A percentile compares a stretch with the other conserved stretches of the same genome.
These are phyloP conservation scores for Firmiana major DNA, from an alignment of 345 rosid genomes.

Conservation along the genomic window DNA sequence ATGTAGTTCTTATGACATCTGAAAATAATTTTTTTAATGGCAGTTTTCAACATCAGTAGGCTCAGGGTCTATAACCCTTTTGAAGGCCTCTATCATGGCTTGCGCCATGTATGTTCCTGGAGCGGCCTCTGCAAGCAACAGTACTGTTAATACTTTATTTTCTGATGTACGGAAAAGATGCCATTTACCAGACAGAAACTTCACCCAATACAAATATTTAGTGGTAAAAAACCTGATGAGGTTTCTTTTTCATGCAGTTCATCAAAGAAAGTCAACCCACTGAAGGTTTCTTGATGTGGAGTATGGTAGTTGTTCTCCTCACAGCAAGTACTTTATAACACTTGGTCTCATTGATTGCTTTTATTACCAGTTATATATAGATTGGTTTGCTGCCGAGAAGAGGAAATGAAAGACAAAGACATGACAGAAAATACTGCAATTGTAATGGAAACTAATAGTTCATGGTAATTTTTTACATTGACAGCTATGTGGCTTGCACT, in stretches of 20 bases:
- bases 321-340: conserved; percentile 20
- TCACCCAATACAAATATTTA: not conserved
- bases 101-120: conserved; percentile 28
- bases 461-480: not conserved
- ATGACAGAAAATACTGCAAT: not conserved
- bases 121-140: conserved; percentile 29
- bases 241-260: conserved; percentile 20
- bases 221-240: not conserved
- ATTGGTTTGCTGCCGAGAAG: not conserved
- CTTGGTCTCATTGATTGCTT: conserved; percentile 4
- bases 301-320: conserved; percentile 31
- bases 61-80: conserved; percentile 23
- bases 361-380: not conserved
- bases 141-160: conserved; percentile 21
- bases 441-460: not conserved
- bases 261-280: conserved; percentile 30
- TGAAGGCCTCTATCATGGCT: conserved; percentile 32
- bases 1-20: conserved; percentile 3
- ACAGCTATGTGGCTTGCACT: conserved; percentile 35
- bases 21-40: not conserved
- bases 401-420: not conserved
- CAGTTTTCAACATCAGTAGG: conserved; percentile 35
- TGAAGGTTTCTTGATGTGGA: conserved; percentile 41
- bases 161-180: conserved; percentile 15
- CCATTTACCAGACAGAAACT: not conserved